A percentile compares a stretch with the other conserved stretches of the same genome.
Evolutionary conservation across 768 basidiomycete genomes (phyloP).

Genomic region (Erythrobasidium yunnanense): DNA sequence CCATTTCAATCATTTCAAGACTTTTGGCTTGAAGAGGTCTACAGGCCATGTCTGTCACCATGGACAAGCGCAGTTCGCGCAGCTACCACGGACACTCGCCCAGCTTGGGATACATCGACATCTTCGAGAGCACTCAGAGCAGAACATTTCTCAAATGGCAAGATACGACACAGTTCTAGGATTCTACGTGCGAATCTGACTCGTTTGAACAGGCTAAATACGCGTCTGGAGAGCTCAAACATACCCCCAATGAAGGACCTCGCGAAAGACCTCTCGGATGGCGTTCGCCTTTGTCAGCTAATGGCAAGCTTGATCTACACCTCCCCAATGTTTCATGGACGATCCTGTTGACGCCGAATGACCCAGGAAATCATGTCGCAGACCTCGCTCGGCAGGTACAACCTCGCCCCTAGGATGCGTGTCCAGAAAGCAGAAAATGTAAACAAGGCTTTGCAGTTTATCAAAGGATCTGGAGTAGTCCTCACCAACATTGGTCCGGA

Average conservation of each 20-base stretch:
- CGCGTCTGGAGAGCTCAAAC: slow-evolving; percentile 74
- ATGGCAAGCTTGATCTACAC: slow-evolving; percentile 48
- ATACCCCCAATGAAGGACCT: slow-evolving; percentile 81
- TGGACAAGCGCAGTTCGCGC: slow-evolving; percentile 19
- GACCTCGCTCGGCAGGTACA: slow-evolving; percentile 86
- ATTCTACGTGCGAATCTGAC: neutral
- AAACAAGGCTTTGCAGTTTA: slow-evolving; percentile 89
- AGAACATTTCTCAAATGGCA: slow-evolving; percentile 25
- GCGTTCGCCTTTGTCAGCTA: slow-evolving; percentile 86
- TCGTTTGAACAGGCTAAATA: slow-evolving; percentile 64
- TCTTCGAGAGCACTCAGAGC: slow-evolving; percentile 22
- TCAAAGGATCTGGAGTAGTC: slow-evolving; percentile 60
- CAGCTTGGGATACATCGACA: slow-evolving; percentile 10
- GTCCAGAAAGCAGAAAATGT: slow-evolving; percentile 98
- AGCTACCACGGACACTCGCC: neutral
- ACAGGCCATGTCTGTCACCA: neutral
- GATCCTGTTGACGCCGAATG: neutral
- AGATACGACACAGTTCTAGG: neutral
- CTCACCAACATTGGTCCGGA: slow-evolving; percentile 96
- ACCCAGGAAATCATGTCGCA: slow-evolving; percentile 96
- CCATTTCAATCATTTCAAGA: too few relatives aligned
- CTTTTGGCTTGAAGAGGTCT: too few relatives aligned
- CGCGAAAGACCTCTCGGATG: slow-evolving; percentile 82
- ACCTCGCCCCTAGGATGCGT: slow-evolving; percentile 75
- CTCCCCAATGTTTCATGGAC: slow-evolving; percentile 23